A percentile compares a stretch with the other conserved stretches of the same genome.
Evolutionary conservation across 169 alveolate species (phyloP).

Genomic region (Amoebophrya sp.): DNA sequence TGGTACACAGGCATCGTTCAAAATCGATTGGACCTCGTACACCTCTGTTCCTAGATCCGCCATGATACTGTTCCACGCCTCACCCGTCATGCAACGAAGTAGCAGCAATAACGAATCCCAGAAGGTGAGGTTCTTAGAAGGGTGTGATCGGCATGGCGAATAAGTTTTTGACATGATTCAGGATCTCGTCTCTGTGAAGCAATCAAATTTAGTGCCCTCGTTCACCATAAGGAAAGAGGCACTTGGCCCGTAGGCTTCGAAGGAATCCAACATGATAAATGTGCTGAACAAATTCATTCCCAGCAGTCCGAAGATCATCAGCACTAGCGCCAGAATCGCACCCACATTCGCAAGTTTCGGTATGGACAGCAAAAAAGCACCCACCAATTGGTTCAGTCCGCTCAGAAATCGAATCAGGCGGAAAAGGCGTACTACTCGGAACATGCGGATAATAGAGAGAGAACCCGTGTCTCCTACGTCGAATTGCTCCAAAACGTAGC

Average conservation of each 20-base stretch:
- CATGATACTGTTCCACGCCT: slow-evolving; percentile 45
- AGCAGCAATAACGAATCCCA: slow-evolving; percentile 19
- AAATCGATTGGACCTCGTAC: background rate
- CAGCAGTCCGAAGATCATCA: slow-evolving; percentile 37
- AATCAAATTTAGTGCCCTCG: too few species aligned
- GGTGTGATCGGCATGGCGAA: slow-evolving; percentile 18
- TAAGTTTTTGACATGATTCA: background rate
- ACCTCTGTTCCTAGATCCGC: slow-evolving; percentile 16
- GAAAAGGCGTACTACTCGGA: slow-evolving; percentile 41
- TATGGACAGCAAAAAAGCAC: background rate
- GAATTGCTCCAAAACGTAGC: background rate
- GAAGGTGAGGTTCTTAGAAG: slow-evolving; percentile 42
- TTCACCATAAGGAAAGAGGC: too few species aligned
- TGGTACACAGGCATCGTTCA: background rate
- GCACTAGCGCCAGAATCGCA: slow-evolving; percentile 35
- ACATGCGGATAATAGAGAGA: slow-evolving; percentile 27
- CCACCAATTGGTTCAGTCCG: slow-evolving; percentile 17
- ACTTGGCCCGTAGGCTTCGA: too few species aligned
- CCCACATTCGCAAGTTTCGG: background rate
- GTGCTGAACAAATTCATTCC: slow-evolving; percentile 42
- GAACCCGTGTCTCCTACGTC: background rate
- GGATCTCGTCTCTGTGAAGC: too few species aligned
- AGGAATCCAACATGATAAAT: background rate
- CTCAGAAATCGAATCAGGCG: slow-evolving; percentile 42
- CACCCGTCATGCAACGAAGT: slow-evolving; percentile 47